Conservation (phyloP, 2,329 filamentous ascomycete genomes). For the Xylaria sp. region DNA sequence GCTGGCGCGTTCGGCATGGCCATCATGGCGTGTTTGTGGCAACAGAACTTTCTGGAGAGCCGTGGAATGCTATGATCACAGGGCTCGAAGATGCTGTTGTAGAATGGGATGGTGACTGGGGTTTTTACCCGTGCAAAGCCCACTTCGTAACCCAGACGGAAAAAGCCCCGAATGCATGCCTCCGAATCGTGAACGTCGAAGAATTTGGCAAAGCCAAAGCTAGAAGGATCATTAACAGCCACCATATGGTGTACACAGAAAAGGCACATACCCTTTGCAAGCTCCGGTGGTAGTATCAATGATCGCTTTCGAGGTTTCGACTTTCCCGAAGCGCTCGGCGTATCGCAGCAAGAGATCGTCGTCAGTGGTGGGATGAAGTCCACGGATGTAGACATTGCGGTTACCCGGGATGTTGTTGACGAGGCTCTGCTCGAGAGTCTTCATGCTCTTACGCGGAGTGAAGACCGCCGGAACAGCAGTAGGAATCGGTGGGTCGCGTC, state of each 20-base stretch:
- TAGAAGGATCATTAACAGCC: conserved; percentile 56
- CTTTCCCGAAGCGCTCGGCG: conserved; percentile 87
- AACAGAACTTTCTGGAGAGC: conserved; percentile 24
- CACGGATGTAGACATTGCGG: conserved; percentile 98
- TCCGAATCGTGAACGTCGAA: conserved; percentile 88
- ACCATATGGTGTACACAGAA: conserved; percentile 8
- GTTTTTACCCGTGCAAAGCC: conserved; percentile 87
- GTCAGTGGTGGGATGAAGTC: conserved; percentile 93
- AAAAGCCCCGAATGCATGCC: conserved; percentile 95
- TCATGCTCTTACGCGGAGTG: conserved; percentile 84
- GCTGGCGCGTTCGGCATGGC: conserved; percentile 28
- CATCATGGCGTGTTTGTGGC: conserved; percentile 41
- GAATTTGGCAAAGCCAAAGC: conserved; percentile 98
- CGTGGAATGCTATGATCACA: conserved; percentile 28
- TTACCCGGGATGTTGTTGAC: conserved; percentile 93
- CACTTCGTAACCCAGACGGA: conserved; percentile 94
- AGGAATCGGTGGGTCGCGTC: conserved; percentile 85
- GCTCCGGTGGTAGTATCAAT: conserved; percentile 92
- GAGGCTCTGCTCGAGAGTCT: conserved; percentile 92
- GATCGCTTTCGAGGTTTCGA: conserved; percentile 98
- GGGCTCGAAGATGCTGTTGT: conserved; percentile 23
- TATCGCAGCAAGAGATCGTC: conserved; percentile 88
- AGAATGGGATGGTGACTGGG: conserved; percentile 23
- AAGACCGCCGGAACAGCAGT: conserved; percentile 90
- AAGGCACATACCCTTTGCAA: conserved; percentile 85